Conservation (phyloP, 2,329 filamentous ascomycete species). For the Pseudogymnoascus pannorum region DNA sequence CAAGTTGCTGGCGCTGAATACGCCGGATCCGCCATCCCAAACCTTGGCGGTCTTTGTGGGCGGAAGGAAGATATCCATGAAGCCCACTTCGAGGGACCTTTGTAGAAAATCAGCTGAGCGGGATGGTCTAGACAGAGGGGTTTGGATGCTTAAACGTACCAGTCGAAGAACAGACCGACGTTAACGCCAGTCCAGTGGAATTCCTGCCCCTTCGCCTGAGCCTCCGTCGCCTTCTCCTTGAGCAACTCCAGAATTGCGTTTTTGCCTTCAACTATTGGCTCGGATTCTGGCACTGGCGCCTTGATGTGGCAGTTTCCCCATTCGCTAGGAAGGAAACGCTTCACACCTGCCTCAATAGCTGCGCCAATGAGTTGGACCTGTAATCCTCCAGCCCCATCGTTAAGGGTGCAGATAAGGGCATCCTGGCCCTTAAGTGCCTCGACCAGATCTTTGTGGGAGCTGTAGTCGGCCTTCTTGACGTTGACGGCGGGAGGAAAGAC, state of each 20-base stretch:
- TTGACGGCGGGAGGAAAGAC: constrained; percentile 20
- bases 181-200: constrained; percentile 30
- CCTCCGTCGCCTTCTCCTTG: constrained; percentile 19
- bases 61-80: background rate
- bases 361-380: constrained; percentile 43
- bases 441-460: constrained; percentile 10
- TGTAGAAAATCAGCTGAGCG: background rate
- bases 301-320: constrained; percentile 30
- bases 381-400: background rate
- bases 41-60: constrained; percentile 25
- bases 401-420: constrained; percentile 17
- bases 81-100: background rate
- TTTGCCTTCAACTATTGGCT: constrained; percentile 28
- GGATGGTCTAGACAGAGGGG: background rate
- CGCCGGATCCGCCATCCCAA: constrained; percentile 26
- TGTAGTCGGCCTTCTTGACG: constrained; percentile 18
- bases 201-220: background rate
- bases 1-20: constrained; percentile 27
- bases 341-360: constrained; percentile 50
- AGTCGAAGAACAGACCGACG: constrained; percentile 22
- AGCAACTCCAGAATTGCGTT: constrained; percentile 29
- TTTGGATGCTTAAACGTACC: constrained; percentile 13
- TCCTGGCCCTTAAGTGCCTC: constrained; percentile 26
- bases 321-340: constrained; percentile 54
- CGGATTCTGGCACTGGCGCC: constrained; percentile 14